Evolutionary conservation across 495 filamentous ascomycete genomes (phyloP).

Genomic region (Lophium mytilinum): DNA sequence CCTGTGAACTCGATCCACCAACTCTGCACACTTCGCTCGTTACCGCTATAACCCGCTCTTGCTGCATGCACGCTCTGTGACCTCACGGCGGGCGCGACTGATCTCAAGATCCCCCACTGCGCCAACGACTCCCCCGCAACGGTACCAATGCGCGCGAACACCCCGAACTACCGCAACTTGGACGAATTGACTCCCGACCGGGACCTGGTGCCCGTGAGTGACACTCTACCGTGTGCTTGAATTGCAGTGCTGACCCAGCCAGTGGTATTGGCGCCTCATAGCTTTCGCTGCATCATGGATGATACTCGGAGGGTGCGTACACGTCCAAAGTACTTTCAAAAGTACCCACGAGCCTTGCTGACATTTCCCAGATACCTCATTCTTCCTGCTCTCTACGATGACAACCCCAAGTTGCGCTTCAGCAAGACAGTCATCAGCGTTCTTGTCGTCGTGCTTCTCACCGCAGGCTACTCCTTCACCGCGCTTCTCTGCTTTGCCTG

Average conservation of each 20-base stretch:
- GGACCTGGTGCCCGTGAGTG: not conserved
- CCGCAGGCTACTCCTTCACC: conserved; percentile 34
- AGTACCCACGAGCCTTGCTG: not conserved
- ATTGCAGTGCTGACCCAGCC: not conserved
- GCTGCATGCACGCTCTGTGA: not conserved
- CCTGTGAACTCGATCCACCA: not conserved
- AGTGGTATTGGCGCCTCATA: conserved; percentile 27
- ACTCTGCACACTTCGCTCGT: not conserved
- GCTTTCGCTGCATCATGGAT: conserved; percentile 24
- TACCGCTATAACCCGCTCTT: not conserved
- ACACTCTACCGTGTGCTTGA: not conserved
- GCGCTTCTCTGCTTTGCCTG: conserved; percentile 33
- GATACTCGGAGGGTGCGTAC: conserved; percentile 25
- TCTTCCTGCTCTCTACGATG: conserved; percentile 31
- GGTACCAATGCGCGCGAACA: not conserved
- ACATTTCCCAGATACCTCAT: conserved; percentile 28
- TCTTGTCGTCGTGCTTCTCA: conserved; percentile 32
- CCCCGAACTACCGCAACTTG: not conserved
- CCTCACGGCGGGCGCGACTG: not conserved
- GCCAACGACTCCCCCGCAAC: not conserved
- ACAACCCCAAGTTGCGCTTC: conserved; percentile 25
- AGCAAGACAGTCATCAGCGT: conserved; percentile 28
- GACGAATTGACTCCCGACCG: not conserved
- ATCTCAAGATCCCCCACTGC: not conserved
- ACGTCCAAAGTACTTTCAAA: too few relatives aligned